A percentile compares a stretch with the other conserved stretches of the same genome.
phyloP scores from a whole-genome alignment of 1,139 yeast genomes.

The Scheffersomyces cryptocercus region DNA sequence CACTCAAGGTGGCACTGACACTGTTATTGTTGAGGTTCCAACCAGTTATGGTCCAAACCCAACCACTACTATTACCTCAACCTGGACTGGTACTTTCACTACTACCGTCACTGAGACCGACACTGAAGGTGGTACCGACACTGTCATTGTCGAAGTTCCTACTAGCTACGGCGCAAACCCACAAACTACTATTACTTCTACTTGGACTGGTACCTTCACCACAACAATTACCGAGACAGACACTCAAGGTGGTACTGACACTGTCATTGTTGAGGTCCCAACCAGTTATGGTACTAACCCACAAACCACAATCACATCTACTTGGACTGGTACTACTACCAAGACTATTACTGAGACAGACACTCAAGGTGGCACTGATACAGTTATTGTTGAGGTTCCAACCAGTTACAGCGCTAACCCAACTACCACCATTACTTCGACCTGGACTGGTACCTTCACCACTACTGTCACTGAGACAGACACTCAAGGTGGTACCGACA shows the following conservation, averaged over 20 bases:
- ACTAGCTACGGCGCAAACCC: constrained; percentile 11
- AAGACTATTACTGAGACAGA: constrained; percentile 8
- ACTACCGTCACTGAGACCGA: not conserved
- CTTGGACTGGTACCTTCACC: constrained; percentile 14
- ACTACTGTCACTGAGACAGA: constrained; percentile 17
- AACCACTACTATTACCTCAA: not conserved
- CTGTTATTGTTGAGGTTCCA: not conserved
- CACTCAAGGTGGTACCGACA: constrained; percentile 8
- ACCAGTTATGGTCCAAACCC: not conserved
- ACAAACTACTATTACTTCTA: constrained; percentile 9
- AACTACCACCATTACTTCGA: constrained; percentile 12
- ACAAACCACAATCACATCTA: constrained; percentile 9
- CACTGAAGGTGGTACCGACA: constrained; percentile 10
- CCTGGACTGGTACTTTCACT: not conserved
- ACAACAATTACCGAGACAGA: constrained; percentile 14
- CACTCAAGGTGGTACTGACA: constrained; percentile 14
- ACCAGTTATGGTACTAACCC: constrained; percentile 11
- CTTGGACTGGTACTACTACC: constrained; percentile 4
- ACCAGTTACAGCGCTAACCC: constrained; percentile 16
- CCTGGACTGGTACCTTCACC: constrained; percentile 16
- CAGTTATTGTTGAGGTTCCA: constrained; percentile 14
- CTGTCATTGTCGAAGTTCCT: constrained; percentile 14
- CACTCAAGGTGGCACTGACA: not conserved
- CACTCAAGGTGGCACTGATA: constrained; percentile 5
- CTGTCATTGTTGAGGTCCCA: constrained; percentile 14